These are phyloP conservation scores for Cladosporium sp. DNA, from an alignment of 2,329 filamentous ascomycete genomes.

Conservation along the genomic window DNA sequence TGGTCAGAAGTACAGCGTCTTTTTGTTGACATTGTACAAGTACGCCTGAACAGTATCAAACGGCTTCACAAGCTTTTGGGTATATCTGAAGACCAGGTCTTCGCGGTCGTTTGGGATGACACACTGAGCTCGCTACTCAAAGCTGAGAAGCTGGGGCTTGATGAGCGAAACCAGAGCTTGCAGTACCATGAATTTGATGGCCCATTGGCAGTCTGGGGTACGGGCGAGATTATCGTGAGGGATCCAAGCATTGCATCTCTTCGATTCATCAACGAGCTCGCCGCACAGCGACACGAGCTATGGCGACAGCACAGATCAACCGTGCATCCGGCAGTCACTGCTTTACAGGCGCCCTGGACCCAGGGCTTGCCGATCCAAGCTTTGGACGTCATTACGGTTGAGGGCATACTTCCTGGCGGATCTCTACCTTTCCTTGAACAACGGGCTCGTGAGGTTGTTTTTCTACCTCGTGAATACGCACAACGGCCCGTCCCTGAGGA, in stretches of 20 bases:
- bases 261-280: slow-evolving; percentile 33
- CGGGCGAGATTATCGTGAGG: not conserved
- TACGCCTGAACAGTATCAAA: slow-evolving; percentile 13
- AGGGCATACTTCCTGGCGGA: not conserved
- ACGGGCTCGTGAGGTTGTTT: slow-evolving; percentile 14
- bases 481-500: slow-evolving; percentile 20
- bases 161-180: slow-evolving; percentile 16
- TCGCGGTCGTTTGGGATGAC: slow-evolving; percentile 23
- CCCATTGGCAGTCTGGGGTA: not conserved
- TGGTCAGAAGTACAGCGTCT: slow-evolving; percentile 15
- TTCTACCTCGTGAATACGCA: slow-evolving; percentile 11
- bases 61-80: slow-evolving; percentile 14
- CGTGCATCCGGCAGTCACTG: slow-evolving; percentile 19
- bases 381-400: slow-evolving; percentile 20
- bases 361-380: slow-evolving; percentile 31
- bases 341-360: slow-evolving; percentile 27
- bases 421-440: slow-evolving; percentile 12
- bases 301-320: slow-evolving; percentile 27
- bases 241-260: slow-evolving; percentile 20
- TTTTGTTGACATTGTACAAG: slow-evolving; percentile 14
- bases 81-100: slow-evolving; percentile 17
- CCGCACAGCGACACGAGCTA: slow-evolving; percentile 27
- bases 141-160: slow-evolving; percentile 18
- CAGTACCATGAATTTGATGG: slow-evolving; percentile 11
- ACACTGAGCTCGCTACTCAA: slow-evolving; percentile 19